Evolutionary conservation across 352 stramenopile species (phyloP).

Genomic region (Phytopythium helicoides): DNA sequence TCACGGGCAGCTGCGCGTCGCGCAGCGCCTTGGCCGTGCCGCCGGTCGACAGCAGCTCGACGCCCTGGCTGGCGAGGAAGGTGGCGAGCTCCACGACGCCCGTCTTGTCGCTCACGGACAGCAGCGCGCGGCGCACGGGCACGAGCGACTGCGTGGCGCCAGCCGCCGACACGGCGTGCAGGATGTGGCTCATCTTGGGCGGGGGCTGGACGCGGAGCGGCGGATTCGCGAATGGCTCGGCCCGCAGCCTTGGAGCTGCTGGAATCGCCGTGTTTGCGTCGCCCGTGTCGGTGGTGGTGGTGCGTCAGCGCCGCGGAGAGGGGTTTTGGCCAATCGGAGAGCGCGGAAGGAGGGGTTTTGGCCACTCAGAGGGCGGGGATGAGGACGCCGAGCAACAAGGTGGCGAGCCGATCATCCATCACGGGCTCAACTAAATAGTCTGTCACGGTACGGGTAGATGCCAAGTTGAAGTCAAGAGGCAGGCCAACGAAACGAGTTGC

Average conservation of each 20-base stretch:
- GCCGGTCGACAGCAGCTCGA: constrained; percentile 98
- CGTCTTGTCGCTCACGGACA: constrained; percentile 99
- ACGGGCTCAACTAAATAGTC: no score
- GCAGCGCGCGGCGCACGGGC: constrained; percentile 94
- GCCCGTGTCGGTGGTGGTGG: constrained; percentile 1
- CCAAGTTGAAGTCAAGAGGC: no score
- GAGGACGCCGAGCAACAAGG: no score
- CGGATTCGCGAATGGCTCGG: constrained; percentile 6
- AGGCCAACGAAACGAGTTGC: no score
- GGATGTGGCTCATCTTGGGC: constrained; percentile 71
- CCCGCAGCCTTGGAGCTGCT: no score
- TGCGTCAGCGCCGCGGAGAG: not conserved
- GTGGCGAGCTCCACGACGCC: constrained; percentile 97
- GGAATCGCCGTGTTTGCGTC: not conserved
- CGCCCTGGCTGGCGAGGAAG: constrained; percentile 90
- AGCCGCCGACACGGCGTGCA: constrained; percentile 67
- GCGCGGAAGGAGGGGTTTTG: not conserved
- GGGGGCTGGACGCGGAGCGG: not conserved
- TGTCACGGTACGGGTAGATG: no score
- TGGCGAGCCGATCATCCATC: no score
- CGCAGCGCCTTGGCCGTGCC: constrained; percentile 97
- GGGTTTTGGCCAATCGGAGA: not conserved
- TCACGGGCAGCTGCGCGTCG: constrained; percentile 93
- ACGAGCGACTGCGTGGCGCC: constrained; percentile 74
- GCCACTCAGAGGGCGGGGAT: not conserved